Base-by-base conservation (phyloP, 176 grass and related monocot genomes). In the Saccharum officinarum region DNA sequence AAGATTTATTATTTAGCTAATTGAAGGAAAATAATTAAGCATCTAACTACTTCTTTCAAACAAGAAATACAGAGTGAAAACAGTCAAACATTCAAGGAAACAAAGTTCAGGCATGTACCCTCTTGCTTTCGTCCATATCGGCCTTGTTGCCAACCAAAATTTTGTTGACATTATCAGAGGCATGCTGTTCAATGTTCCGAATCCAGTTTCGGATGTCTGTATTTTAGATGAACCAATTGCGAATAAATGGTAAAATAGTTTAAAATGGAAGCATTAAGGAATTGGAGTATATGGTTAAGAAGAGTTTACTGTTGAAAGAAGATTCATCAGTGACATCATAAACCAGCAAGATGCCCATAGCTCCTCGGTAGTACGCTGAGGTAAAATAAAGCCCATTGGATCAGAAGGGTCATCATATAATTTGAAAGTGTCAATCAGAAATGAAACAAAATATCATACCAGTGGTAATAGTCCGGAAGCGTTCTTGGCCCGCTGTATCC, bases 151-250 rank as follows among this genome's bases (percentile, higher is more conserved):
- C 95, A 25, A 98, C 89, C 85, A 98, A 85, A 41, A 98, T 95
- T 88, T 98, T 98, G 86, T 93, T 98, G 60, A 95, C 95, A 89
- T 95, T 95, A 82, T 98, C 95, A 87, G 93, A 98, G 84, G 95
- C 95, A 87, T 98, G 95, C 71, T 98, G 95, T 73, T 98, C 95
- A 18, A 98, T 98, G 38, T 98, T 95, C 83, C 92, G 87, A 79
- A 98, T 98, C 95, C 95, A 98, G 91, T 98, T 98, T 77, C 95
- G 75, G 77, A 98, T 98, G 80, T 95, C 95, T 91, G 62, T 80
- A 73, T 76, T 67, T 87, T 59, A 46, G 49, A 52, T 75, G 41
- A 66, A 71, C 2, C 33, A 67, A 40, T 84, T 30, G 64, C 82
- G 54, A 81, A 69, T n/a, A 85, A 85, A 84, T 73, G 73, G 34